Conservation (phyloP, 1,284 basidiomycete species). For the Cutaneotrichosporon sp. region DNA sequence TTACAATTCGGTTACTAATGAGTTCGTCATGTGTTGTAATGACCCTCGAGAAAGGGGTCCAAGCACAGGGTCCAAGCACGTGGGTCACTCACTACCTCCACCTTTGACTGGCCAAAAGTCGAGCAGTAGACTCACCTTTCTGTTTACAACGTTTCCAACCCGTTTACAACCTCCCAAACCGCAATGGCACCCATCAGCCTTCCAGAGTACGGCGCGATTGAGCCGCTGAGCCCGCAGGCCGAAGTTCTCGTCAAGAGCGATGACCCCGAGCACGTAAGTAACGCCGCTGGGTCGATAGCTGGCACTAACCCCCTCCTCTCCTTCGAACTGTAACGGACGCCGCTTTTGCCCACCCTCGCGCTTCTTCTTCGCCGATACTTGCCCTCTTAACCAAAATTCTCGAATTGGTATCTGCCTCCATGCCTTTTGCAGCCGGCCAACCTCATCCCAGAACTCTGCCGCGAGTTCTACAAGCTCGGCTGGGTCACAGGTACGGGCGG, state of each 20-base stretch:
- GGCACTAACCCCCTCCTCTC: not conserved
- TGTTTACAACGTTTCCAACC: too few species aligned
- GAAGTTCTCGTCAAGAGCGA: slow-evolving; percentile 47
- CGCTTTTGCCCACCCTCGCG: not conserved
- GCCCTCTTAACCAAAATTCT: too few species aligned
- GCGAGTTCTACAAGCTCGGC: slow-evolving; percentile 53
- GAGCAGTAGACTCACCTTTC: too few species aligned
- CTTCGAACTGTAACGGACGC: too few species aligned
- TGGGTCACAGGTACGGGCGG: slow-evolving; percentile 60
- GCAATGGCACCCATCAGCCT: slow-evolving; percentile 12
- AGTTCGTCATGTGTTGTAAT: too few species aligned
- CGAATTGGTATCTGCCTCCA: too few species aligned
- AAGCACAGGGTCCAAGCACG: too few species aligned
- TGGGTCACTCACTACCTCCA: too few species aligned
- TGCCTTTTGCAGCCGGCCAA: slow-evolving; percentile 67
- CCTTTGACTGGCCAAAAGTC: too few species aligned
- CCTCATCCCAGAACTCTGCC: slow-evolving; percentile 70
- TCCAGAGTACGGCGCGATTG: slow-evolving; percentile 17
- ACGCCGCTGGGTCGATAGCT: not conserved
- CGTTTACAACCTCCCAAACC: not conserved
- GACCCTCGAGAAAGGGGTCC: too few species aligned
- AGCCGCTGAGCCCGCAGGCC: slow-evolving; percentile 22
- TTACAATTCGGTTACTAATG: too few species aligned
- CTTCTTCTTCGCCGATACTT: not conserved
- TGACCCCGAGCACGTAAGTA: slow-evolving; percentile 50